Evolutionary conservation across 441 rosid species (phyloP).

Genomic region (Bocquillonia castaneifolia): DNA sequence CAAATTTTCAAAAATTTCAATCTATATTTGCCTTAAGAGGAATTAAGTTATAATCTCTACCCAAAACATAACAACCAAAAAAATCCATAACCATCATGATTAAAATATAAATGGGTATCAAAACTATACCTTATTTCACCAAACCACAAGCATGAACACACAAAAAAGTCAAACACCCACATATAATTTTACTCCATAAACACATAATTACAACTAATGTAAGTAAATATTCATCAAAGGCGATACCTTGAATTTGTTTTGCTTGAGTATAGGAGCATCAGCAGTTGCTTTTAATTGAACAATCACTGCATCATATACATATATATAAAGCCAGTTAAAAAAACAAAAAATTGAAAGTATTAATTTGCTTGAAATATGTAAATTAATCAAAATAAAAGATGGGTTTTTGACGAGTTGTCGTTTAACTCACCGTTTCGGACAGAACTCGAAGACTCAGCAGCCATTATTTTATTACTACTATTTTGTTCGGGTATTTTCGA

Average conservation of each 20-base stretch:
- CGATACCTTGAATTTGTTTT: slow-evolving; percentile 79
- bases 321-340: background rate
- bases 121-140: background rate
- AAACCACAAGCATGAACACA: background rate
- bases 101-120: background rate
- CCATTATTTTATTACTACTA: slow-evolving; percentile 36
- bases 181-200: background rate
- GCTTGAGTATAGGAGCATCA: slow-evolving; percentile 84
- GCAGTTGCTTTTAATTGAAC: slow-evolving; percentile 87
- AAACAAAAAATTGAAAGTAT: background rate
- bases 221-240: background rate
- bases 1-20: background rate
- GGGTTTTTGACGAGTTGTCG: background rate
- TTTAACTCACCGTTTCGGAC: slow-evolving; percentile 39
- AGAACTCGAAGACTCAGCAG: slow-evolving; percentile 46
- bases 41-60: background rate
- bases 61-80: background rate
- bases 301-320: slow-evolving; percentile 49
- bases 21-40: no score
- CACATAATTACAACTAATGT: no score
- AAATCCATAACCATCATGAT: background rate
- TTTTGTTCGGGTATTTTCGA: background rate
- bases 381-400: background rate
- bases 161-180: slow-evolving; percentile 5
- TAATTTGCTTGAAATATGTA: background rate